A percentile compares a stretch with the other conserved stretches of the same genome.
Conservation (phyloP, 2,329 filamentous ascomycete genomes). For the Cercospora sesami region DNA sequence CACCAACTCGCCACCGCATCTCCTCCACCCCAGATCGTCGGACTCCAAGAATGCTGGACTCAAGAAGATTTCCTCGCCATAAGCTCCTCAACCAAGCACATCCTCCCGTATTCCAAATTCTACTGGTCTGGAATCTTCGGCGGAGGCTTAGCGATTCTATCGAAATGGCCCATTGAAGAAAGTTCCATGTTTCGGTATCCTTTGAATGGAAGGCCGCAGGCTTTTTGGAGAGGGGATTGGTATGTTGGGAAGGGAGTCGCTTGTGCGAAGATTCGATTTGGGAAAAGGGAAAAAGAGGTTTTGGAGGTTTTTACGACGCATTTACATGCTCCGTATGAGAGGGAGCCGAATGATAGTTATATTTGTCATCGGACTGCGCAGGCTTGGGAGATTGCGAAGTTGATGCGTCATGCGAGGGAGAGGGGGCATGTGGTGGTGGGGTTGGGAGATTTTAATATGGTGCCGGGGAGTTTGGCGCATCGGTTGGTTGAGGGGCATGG, state of each 20-base stretch:
- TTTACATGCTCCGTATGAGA: slow-evolving; percentile 83
- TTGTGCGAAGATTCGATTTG: slow-evolving; percentile 74
- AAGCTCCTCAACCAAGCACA: slow-evolving; percentile 67
- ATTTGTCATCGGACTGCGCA: slow-evolving; percentile 87
- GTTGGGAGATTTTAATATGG: slow-evolving; percentile 94
- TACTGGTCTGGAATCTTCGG: slow-evolving; percentile 89
- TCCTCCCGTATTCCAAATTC: slow-evolving; percentile 89
- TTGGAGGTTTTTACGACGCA: slow-evolving; percentile 89
- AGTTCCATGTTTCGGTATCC: slow-evolving; percentile 82
- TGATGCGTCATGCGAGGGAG: slow-evolving; percentile 78
- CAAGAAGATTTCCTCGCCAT: slow-evolving; percentile 80
- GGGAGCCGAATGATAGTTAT: slow-evolving; percentile 78
- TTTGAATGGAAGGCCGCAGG: slow-evolving; percentile 89
- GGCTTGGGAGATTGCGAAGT: slow-evolving; percentile 90
- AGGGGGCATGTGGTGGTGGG: slow-evolving; percentile 80
- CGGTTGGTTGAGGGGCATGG: slow-evolving; percentile 76
- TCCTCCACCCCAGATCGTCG: slow-evolving; percentile 78
- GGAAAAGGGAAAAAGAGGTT: slow-evolving; percentile 62
- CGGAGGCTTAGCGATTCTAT: slow-evolving; percentile 83
- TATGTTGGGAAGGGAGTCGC: slow-evolving; percentile 94
- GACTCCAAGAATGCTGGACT: slow-evolving; percentile 94
- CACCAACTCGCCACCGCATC: slow-evolving; percentile 68
- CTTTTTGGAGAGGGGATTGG: slow-evolving; percentile 94
- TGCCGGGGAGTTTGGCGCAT: slow-evolving; percentile 82
- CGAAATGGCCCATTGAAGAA: slow-evolving; percentile 88